Base-by-base conservation (phyloP, 2,329 filamentous ascomycete species). In the Xylariales sp. region DNA sequence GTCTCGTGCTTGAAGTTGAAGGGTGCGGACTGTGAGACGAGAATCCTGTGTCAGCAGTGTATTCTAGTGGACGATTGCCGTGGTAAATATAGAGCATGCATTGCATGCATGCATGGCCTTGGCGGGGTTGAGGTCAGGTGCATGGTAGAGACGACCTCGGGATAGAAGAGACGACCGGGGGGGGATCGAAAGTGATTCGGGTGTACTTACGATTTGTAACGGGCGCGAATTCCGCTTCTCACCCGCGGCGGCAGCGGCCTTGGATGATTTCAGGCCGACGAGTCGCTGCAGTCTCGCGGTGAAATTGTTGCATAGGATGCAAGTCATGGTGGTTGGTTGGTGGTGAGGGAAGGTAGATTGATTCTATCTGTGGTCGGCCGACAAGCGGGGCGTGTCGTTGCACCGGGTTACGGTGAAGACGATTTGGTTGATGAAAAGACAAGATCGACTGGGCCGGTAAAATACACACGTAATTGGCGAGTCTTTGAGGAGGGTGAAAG, bases 1-100 rank as follows among this genome's bases (percentile, higher is more conserved):
- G 81, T 78, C 74, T 87, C 85, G 65, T 83, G 83, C 75, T 85
- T 85, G 74, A 89, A 85, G 75, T 89, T 82, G 78, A 87, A 90
- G 0, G 87, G 87, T 9, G 83, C 83, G 57, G 86, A 89, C 87
- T 89, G 41, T 14, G 34, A 59, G 30, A 64, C 18, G 30, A 48
- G 8, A 28, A 45, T 18, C 43, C n/a, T 36, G 23, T 53, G 57
- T 69, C 52, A 69, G 69, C 62, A 23, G 48, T 59, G 30, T 14
- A 46, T 56, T 12, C 28, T 9, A 9, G 43, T 18, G 32, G n/a
- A 8, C 16, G 39, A 23, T 18, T 32, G 36, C 41, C 5, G 14
- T 41, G 9, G 54, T 56, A 56, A 56, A 56, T 56, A 43, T 43
- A 56, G 53, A 56, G 18, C 16, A 39, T 28, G 39, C 39, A 16